Evolutionary conservation across 2,329 filamentous ascomycete genomes (phyloP), one percentile per base, ranked within the genome.

Genomic region (Grosmannia penicillata): DNA sequence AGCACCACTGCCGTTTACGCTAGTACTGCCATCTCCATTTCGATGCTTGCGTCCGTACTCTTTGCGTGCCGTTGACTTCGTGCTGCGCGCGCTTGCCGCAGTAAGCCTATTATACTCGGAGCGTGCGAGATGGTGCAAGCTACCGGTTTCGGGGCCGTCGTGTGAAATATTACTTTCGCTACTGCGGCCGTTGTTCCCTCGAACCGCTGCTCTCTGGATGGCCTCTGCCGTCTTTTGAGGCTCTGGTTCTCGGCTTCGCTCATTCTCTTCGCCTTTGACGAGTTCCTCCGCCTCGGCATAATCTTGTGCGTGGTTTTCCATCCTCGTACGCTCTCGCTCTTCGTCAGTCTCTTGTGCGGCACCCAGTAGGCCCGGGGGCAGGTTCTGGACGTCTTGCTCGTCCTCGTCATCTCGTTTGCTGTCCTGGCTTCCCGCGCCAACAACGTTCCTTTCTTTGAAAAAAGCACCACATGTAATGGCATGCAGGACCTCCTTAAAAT

Each of bases 391-490:
- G 1, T 22, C 25, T 5, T 33, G 10, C 4, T 30, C 26, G 51
- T 47, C 13, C 51, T 49, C n/a, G 9, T 38, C 28, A 6, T 33
- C 29, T 9, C 27, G 21, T 6, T 36, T 25, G n/a, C 58, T 49
- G 4, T 60, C 51, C 6, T 59, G 49, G 1, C n/a, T 10, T 2
- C 28, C 6, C 6, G 27, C 19, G 51, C 47, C 13, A 51, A 48
- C n/a, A 18, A 43, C 39, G 25, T 43, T 40, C 4, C 30, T 25
- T 19, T 45, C 42, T 17, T 58, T 49, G 26, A 68, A 71, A 0
- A 68, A 6, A 0, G 46, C 45, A 6, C 69, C 69, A 15, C 54
- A 58, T 0, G 64, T 65, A 2, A 71, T 13, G 8, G 50, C 60
- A 23, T 56, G 52, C 6, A 64, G 37, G 6, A 68, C 42, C 27